Base-by-base conservation (phyloP, 768 basidiomycete genomes). In the Mycena galopus region DNA sequence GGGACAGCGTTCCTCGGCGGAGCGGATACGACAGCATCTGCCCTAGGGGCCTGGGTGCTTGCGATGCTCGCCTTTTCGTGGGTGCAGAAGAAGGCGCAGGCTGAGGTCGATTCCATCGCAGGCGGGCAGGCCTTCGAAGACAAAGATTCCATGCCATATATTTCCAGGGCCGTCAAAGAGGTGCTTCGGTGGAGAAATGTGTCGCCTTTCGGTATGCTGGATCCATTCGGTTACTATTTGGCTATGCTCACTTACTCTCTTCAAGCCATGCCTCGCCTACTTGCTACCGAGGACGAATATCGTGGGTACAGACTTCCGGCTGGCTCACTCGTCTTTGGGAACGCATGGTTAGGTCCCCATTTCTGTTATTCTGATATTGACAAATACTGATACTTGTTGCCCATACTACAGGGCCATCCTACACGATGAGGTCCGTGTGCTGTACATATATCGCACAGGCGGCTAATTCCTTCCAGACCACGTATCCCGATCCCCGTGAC, bases 31-130 rank as follows among this genome's bases (percentile, higher is more conserved):
- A 82, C 82, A 3, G 78, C 80, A 2, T 79, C 81, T 11, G 78
- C 79, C 0, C 69, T 85, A 2, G 72, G 73, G n/a, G n/a, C 77
- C 7, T 84, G 86, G 64, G 69, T 84, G 42, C 74, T 84, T 5
- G 82, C 82, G 17, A 84, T 86, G 83, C 70, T 80, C 2, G 75
- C 80, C 11, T 74, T 83, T 65, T 85, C 84, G 1, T 79, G 81
- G 1, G 76, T 82, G 6, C 84, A 83, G 65, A 73, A 71, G 35
- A 78, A 76, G 23, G 83, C 81, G 10, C 85, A 85, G 69, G 78
- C n/a, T n/a, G n/a, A n/a, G n/a, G n/a, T n/a, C n/a, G n/a, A n/a
- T n/a, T n/a, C n/a, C n/a, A n/a, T n/a, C n/a, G n/a, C n/a, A n/a
- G n/a, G n/a, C n/a, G n/a, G n/a, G n/a, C n/a, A n/a, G n/a, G n/a